Base-by-base conservation (phyloP, 441 rosid species). In the Populus hybrid region DNA sequence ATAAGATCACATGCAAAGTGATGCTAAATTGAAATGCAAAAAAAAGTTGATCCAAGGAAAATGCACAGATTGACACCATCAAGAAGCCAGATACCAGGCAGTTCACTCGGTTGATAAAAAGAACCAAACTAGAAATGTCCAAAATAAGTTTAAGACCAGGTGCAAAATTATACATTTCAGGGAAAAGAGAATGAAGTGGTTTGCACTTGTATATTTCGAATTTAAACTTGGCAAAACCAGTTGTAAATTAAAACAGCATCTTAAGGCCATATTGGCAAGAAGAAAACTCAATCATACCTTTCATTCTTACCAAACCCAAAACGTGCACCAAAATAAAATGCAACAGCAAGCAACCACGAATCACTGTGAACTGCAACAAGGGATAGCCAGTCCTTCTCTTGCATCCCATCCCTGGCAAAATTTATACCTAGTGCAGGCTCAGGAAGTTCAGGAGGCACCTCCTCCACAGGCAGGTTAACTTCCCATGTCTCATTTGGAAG, bases 381-480 rank as follows among this genome's bases (percentile, higher is more conserved):
- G 11, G 97, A 90, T 70, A 96, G 79, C 99, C 99, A 96, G 81
- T 94, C 97, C 82, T 89, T 94, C 83, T 94, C 97, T 83, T 85
- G 94, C 98, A 94, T 96, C 38, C 97, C 97, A 85, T 96, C 99
- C 82, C 99, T 91, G 1, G 99, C 97, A 76, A 95, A 95, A 85
- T 95, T 95, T 69, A 95, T 95, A 68, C 99, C 99, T 32, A 95
- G 80, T 0, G 98, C 98, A 38, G 99, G 99, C 77, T 95, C 97
- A 8, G 99, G 99, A 76, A 94, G 95, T 90, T 94, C 98, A 6
- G 99, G 98, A 82, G 97, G 99, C 68, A 95, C 97, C 84, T 94
- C 98, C 82, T 94, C 98, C 82, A 91, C 98, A 72, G 99, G 99
- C 76, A 94, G 85, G 77, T 94, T 95, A 78, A 95, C 99, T 86